Conservation (phyloP, 352 stramenopile species). For the Globisporangium splendens region DNA sequence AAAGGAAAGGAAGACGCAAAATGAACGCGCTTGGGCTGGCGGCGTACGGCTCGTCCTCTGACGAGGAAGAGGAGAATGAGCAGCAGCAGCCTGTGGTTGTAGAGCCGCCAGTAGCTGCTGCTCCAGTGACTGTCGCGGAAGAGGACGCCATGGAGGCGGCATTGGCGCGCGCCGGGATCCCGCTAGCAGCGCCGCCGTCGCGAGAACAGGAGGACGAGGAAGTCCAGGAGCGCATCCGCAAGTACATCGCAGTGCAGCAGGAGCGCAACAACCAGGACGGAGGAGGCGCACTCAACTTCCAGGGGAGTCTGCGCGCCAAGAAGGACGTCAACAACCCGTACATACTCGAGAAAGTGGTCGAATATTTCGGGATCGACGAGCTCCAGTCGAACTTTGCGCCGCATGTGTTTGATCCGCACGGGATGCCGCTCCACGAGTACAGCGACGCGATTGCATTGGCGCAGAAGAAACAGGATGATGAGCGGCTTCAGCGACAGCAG, state of each 20-base stretch:
- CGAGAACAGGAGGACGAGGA: conserved; percentile 20
- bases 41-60: conserved; percentile 31
- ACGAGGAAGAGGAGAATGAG: conserved; percentile 21
- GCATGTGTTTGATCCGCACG: conserved; percentile 68
- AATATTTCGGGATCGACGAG: conserved; percentile 85
- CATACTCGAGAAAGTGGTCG: conserved; percentile 84
- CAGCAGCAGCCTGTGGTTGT: not conserved
- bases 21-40: conserved; percentile 37
- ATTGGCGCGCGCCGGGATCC: conserved; percentile 36
- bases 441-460: conserved; percentile 55
- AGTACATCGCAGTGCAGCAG: conserved; percentile 43
- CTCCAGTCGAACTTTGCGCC: conserved; percentile 64
- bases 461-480: conserved; percentile 55
- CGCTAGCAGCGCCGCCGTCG: conserved; percentile 19
- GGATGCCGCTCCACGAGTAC: conserved; percentile 68
- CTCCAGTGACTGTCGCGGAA: not conserved
- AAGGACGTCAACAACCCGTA: conserved; percentile 87
- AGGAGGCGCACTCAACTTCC: conserved; percentile 33
- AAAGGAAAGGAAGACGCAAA: too few species aligned
- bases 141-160: conserved; percentile 25
- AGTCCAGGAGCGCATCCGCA: conserved; percentile 62
- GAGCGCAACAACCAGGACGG: conserved; percentile 12
- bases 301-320: conserved; percentile 67
- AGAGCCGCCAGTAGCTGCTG: not conserved
- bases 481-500: conserved; percentile 27